Base-by-base conservation (phyloP, 78 protist genomes). In the Cavenderia fasciculata region DNA sequence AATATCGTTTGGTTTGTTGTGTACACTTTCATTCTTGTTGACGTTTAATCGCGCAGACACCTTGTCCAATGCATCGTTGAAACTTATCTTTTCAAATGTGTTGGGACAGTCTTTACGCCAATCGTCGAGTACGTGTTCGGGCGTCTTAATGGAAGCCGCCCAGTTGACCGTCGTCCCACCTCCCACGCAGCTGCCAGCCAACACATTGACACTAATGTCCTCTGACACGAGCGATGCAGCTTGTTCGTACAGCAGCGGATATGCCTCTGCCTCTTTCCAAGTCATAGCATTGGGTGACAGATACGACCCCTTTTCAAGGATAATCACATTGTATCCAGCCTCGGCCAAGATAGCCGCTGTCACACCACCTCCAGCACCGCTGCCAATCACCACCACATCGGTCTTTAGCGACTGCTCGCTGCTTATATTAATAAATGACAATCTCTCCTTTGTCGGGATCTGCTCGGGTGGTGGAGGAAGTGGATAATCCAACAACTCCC, bases 361-460 rank as follows among this genome's bases (percentile, higher is more conserved):
- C 12, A 87, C 74, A 33, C 93, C 93, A 46, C 93, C 93, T 59
- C 93, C 93, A 0, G 85, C 78, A 23, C 93, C 93, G 4, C 84
- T 69, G 27, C 93, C 93, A 74, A 87, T 70, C 8, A 87, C 86
- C n/a, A 87, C 93, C 0, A 61, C 93, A 51, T 87, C 93, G 0
- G 90, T 59, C 29, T 68, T 82, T 23, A 82, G 40, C n/a, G 90
- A 82, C 21, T 56, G 72, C 44, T 82, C 90, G 0, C 49, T 27
- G 36, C 27, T 82, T 2, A 82, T 68, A 0, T 65, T 49, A 23
- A 82, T 82, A 36, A 82, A 82, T 18, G 61, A 29, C 18, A 82
- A 52, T 43, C 54, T 75, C 72, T 75, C 86, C 23, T 54, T 49
- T 18, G 52, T 70, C 33, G 90, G 90, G 21, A 82, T 68, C 3